Evolutionary conservation across 2,329 filamentous ascomycete species (phyloP).

Genomic region (Microcyclosporella mali): DNA sequence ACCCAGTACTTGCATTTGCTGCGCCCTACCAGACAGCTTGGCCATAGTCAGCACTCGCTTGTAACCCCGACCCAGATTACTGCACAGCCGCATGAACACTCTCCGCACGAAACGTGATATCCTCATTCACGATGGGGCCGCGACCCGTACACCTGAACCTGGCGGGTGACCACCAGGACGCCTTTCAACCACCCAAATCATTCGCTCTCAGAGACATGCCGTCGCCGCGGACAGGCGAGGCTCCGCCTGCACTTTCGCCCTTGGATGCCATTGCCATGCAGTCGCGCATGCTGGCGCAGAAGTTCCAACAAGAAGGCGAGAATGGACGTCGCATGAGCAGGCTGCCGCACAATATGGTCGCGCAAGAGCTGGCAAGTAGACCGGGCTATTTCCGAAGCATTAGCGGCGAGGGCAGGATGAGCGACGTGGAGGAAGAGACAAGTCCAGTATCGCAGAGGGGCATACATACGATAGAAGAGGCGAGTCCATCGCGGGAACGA

Average conservation of each 20-base stretch:
- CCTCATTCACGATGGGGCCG: slow-evolving; percentile 23
- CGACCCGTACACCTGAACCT: slow-evolving; percentile 24
- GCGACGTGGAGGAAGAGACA: slow-evolving; percentile 34
- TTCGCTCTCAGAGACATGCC: slow-evolving; percentile 36
- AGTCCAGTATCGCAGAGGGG: slow-evolving; percentile 23
- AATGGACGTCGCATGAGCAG: slow-evolving; percentile 76
- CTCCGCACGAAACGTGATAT: neutral
- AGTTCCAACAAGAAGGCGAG: slow-evolving; percentile 69
- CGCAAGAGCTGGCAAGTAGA: slow-evolving; percentile 70
- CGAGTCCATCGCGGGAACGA: slow-evolving; percentile 29
- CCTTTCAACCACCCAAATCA: slow-evolving; percentile 23
- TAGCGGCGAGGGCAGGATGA: slow-evolving; percentile 47
- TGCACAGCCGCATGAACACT: slow-evolving; percentile 7
- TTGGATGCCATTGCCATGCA: slow-evolving; percentile 93
- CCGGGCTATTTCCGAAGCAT: slow-evolving; percentile 76
- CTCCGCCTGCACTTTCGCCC: slow-evolving; percentile 84
- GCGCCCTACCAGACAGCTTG: no score
- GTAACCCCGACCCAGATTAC: neutral
- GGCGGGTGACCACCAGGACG: slow-evolving; percentile 11
- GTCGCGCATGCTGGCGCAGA: slow-evolving; percentile 76
- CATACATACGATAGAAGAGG: slow-evolving; percentile 6
- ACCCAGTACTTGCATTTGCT: no score
- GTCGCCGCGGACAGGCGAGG: slow-evolving; percentile 48
- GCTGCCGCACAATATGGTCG: slow-evolving; percentile 73
- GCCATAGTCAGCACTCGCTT: no score